phyloP scores from a whole-genome alignment of 1,284 basidiomycete species.

The Papiliotrema fonsecae region DNA sequence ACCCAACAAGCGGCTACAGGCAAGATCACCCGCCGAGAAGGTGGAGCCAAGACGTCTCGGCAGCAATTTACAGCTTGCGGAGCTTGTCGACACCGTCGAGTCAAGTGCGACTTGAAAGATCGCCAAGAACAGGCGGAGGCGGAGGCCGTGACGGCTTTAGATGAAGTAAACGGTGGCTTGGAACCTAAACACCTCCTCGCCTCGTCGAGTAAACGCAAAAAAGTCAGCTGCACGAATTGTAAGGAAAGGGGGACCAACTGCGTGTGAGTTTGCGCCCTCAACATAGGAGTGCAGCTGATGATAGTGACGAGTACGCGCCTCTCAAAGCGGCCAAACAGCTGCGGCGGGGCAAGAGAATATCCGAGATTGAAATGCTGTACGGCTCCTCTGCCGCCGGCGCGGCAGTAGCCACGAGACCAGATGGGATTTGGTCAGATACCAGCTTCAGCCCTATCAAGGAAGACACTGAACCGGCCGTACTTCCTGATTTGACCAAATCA shows the following conservation, averaged over 20 bases:
- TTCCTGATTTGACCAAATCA: constrained; percentile 65
- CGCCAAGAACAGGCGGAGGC: constrained; percentile 33
- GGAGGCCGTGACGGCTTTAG: constrained; percentile 9
- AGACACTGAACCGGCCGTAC: constrained; percentile 32
- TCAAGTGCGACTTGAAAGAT: constrained; percentile 46
- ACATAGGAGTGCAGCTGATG: neutral
- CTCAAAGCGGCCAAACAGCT: constrained; percentile 80
- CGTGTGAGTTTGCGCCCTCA: constrained; percentile 56
- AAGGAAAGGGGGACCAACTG: constrained; percentile 78
- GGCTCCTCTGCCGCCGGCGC: constrained; percentile 33
- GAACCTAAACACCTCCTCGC: no score
- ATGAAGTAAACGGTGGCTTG: constrained; percentile 46
- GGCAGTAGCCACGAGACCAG: constrained; percentile 22
- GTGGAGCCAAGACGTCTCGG: constrained; percentile 51
- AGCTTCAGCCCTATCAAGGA: constrained; percentile 15
- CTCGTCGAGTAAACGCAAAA: constrained; percentile 48
- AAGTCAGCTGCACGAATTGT: constrained; percentile 71
- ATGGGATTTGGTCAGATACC: constrained; percentile 14
- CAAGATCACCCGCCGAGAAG: no score
- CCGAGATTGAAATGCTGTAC: constrained; percentile 61
- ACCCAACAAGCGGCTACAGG: no score
- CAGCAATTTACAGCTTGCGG: constrained; percentile 84
- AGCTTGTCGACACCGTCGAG: constrained; percentile 76
- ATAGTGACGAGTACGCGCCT: constrained; percentile 75
- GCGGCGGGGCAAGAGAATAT: constrained; percentile 72